These are phyloP conservation scores for Tolypocladium nubicola DNA, from an alignment of 2,329 filamentous ascomycete species.

Conservation along the genomic window DNA sequence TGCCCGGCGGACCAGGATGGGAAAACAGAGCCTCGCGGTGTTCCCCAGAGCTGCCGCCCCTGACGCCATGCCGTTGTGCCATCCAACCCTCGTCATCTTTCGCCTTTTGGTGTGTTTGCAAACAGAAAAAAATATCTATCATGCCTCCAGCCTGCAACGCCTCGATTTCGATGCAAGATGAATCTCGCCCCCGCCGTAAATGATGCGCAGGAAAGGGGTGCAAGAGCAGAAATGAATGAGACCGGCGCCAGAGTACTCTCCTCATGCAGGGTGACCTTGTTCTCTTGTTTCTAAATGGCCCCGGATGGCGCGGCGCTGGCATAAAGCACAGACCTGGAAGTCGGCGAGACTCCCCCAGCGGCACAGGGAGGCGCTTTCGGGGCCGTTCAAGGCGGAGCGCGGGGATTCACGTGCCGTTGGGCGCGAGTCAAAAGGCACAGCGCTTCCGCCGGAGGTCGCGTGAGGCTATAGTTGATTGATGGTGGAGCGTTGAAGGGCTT, in stretches of 20 bases:
- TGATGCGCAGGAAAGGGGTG: slow-evolving; percentile 9
- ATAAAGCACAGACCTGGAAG: background rate
- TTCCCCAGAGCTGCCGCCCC: background rate
- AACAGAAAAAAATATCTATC: slow-evolving; percentile 16
- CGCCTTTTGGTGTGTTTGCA: background rate
- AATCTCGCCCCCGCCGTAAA: slow-evolving; percentile 6
- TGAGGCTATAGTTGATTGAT: slow-evolving; percentile 35
- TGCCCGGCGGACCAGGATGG: no score
- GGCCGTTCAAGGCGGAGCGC: background rate
- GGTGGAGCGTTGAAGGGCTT: slow-evolving; percentile 75
- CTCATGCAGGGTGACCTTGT: background rate
- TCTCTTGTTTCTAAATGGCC: background rate
- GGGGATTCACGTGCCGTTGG: background rate
- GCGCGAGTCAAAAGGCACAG: background rate
- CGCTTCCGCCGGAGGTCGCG: background rate
- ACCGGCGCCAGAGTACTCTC: background rate
- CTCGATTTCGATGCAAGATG: slow-evolving; percentile 14
- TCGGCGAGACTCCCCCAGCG: background rate
- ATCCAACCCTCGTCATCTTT: background rate
- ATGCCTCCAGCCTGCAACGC: slow-evolving; percentile 19
- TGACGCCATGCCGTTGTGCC: background rate
- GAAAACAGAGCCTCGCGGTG: background rate
- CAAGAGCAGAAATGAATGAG: background rate
- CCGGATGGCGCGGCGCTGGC: background rate
- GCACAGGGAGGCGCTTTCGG: background rate